Percentiles rank a stretch among this genome's conserved stretches.
These are phyloP conservation scores for Nyctanthes arbortristis DNA, from an alignment of 257 asterid species.

Conservation along the genomic window DNA sequence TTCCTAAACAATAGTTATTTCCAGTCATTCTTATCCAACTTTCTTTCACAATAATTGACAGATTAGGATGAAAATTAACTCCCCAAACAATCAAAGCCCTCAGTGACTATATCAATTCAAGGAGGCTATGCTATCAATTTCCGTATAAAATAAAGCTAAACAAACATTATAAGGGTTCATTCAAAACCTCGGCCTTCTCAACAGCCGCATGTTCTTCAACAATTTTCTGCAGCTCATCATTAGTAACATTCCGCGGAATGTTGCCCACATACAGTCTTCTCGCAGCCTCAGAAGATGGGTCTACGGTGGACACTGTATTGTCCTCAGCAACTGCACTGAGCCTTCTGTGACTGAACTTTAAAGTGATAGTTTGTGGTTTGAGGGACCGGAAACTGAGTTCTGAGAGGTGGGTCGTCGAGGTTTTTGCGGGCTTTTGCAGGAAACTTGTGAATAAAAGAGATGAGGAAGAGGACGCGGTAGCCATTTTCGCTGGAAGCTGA, in stretches of 20 bases:
- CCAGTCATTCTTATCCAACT: neutral
- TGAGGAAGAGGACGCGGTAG: conserved; percentile 49
- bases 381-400: conserved; percentile 32
- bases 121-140: neutral
- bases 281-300: conserved; percentile 57
- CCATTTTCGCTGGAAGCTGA: conserved; percentile 30
- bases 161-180: neutral
- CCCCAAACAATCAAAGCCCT: neutral
- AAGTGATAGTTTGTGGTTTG: conserved; percentile 31
- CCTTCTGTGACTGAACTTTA: conserved; percentile 33
- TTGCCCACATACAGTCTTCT: conserved; percentile 82
- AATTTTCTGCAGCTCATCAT: conserved; percentile 69
- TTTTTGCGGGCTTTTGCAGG: conserved; percentile 39
- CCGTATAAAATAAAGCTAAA: neutral
- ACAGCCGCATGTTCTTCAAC: conserved; percentile 80
- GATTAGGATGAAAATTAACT: neutral
- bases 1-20: neutral
- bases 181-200: conserved; percentile 78
- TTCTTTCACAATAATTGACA: neutral
- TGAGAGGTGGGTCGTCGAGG: conserved; percentile 29
- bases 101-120: neutral
- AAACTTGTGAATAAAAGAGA: conserved; percentile 44
- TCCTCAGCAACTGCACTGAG: conserved; percentile 61
- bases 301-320: conserved; percentile 52
- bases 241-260: conserved; percentile 72